phyloP scores from a whole-genome alignment of 768 basidiomycete genomes.

The Termitomyces sp. region DNA sequence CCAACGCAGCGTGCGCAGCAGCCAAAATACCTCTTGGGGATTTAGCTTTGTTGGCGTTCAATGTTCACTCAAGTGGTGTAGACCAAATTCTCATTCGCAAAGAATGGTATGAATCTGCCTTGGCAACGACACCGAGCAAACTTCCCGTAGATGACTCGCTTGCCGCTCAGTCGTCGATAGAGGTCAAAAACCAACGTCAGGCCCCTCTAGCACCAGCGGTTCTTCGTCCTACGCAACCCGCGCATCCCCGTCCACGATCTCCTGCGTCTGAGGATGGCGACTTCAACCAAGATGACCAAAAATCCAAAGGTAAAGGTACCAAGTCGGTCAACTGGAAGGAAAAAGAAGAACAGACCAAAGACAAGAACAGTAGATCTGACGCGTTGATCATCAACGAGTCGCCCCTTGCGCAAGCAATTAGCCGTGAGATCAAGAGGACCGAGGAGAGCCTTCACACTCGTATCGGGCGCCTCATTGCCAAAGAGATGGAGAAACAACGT shows the following conservation, averaged over 20 bases:
- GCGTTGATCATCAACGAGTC: constrained; percentile 45
- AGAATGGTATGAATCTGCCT: constrained; percentile 79
- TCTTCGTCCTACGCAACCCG: constrained; percentile 13
- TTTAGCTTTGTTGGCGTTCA: constrained; percentile 80
- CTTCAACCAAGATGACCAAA: constrained; percentile 56
- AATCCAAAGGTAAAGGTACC: constrained; percentile 56
- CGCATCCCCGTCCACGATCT: constrained; percentile 51
- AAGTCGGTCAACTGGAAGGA: constrained; percentile 55
- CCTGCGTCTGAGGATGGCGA: constrained; percentile 77
- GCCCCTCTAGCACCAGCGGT: constrained; percentile 18
- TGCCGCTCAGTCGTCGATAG: constrained; percentile 17
- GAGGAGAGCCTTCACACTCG: constrained; percentile 77
- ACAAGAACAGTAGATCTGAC: constrained; percentile 30
- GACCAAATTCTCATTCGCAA: constrained; percentile 84
- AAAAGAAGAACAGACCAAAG: constrained; percentile 36
- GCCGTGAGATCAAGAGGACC: constrained; percentile 78
- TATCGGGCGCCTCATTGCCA: constrained; percentile 74
- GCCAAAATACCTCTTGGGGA: constrained; percentile 76
- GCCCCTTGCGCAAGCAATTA: constrained; percentile 53
- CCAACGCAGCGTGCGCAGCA: constrained; percentile 78
- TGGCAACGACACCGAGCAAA: constrained; percentile 53
- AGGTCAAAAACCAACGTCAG: constrained; percentile 23
- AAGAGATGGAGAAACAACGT: constrained; percentile 93
- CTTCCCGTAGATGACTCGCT: constrained; percentile 50
- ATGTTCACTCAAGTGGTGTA: constrained; percentile 86